Percentiles rank a stretch among this genome's conserved stretches.
phyloP scores from a whole-genome alignment of 1,284 basidiomycete species.

The Austroboletus novae-zelandiae region DNA sequence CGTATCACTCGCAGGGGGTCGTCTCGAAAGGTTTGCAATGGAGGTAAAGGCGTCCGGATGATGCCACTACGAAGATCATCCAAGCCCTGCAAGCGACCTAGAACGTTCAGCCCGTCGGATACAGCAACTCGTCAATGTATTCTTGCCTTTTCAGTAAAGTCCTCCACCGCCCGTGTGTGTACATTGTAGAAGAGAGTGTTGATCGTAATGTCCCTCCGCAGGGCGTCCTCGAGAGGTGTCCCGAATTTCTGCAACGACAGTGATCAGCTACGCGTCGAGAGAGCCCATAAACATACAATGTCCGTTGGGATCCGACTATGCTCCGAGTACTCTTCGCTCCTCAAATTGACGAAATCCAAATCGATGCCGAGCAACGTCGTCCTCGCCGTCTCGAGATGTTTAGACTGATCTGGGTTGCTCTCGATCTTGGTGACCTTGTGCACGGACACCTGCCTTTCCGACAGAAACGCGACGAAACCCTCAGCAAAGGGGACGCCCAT shows the following conservation, averaged over 20 bases:
- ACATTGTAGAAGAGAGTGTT: conserved; percentile 98
- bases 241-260: conserved; percentile 72
- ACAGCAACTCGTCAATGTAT: background rate
- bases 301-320: conserved; percentile 87
- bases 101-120: conserved; percentile 2
- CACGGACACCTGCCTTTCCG: conserved; percentile 47
- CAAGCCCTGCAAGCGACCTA: conserved; percentile 58
- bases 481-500: conserved; percentile 92
- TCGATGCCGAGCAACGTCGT: conserved; percentile 82
- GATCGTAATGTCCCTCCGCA: conserved; percentile 92
- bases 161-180: conserved; percentile 86
- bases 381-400: conserved; percentile 97
- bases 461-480: conserved; percentile 71
- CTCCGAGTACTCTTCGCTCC: conserved; percentile 89
- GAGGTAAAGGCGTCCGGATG: conserved; percentile 88
- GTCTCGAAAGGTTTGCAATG: conserved; percentile 88
- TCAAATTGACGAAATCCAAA: conserved; percentile 93
- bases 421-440: conserved; percentile 80
- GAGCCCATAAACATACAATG: conserved; percentile 54
- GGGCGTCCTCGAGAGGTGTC: conserved; percentile 89
- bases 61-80: conserved; percentile 78
- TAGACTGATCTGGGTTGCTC: conserved; percentile 95
- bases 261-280: background rate
- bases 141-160: conserved; percentile 76
- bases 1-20: conserved; percentile 93